phyloP scores from a whole-genome alignment of 2,329 filamentous ascomycete species.

The Aaosphaeria pasadenensis region DNA sequence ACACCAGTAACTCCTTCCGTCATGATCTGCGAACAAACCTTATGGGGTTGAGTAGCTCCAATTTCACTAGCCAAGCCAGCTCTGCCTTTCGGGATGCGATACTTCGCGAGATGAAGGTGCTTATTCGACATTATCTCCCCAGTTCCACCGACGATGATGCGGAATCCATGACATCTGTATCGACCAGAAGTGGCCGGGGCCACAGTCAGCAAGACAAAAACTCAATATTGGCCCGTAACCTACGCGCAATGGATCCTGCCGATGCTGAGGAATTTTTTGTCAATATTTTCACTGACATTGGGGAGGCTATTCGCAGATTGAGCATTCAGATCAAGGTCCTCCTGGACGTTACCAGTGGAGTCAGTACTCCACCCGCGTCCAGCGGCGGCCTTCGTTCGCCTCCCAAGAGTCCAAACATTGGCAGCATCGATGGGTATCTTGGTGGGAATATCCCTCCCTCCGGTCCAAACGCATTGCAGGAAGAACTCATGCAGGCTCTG shows the following conservation, averaged over 20 bases:
- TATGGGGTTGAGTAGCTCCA: constrained; percentile 75
- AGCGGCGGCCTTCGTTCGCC: constrained; percentile 45
- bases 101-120: constrained; percentile 77
- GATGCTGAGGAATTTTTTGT: constrained; percentile 82
- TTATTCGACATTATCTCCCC: constrained; percentile 82
- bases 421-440: constrained; percentile 43
- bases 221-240: constrained; percentile 78
- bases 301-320: constrained; percentile 80
- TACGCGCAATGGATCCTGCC: constrained; percentile 76
- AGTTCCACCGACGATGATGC: constrained; percentile 94
- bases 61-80: constrained; percentile 77
- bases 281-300: constrained; percentile 81
- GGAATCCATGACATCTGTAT: constrained; percentile 82
- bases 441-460: constrained; percentile 11
- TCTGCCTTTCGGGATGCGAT: constrained; percentile 79
- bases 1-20: constrained; percentile 68
- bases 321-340: constrained; percentile 91
- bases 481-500: constrained; percentile 72
- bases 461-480: constrained; percentile 49
- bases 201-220: constrained; percentile 83
- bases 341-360: constrained; percentile 85
- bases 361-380: constrained; percentile 48
- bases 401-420: constrained; percentile 44
- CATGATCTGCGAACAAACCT: constrained; percentile 68
- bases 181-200: constrained; percentile 68